A percentile compares a stretch with the other conserved stretches of the same genome.
Evolutionary conservation across 1,284 basidiomycete genomes (phyloP).

Genomic region (Leucoagaricus sp.): DNA sequence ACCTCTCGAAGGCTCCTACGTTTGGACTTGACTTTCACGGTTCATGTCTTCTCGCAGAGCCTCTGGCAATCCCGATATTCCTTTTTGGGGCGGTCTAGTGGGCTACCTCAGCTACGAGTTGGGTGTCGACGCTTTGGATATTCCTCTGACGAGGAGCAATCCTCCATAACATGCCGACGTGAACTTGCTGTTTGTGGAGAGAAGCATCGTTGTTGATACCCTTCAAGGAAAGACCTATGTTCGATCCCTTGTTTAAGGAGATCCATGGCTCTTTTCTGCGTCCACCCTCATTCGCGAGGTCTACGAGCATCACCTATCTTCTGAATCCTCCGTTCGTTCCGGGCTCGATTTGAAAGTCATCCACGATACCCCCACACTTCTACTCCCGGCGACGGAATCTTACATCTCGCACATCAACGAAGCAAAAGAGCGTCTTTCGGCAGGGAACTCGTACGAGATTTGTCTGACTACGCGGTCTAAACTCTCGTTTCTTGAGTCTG

Average conservation of each 20-base stretch:
- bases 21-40: no score
- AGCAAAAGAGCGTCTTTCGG: constrained; percentile 76
- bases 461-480: constrained; percentile 69
- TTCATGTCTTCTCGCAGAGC: no score
- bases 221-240: no score
- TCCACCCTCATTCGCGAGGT: no score
- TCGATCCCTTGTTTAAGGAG: no score
- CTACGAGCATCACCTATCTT: no score
- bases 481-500: no score
- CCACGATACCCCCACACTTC: no score
- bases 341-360: no score
- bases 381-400: no score
- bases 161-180: constrained; percentile 59
- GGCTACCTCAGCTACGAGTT: constrained; percentile 77
- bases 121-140: constrained; percentile 39
- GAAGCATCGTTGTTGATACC: constrained; percentile 74
- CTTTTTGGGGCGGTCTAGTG: constrained; percentile 80
- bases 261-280: no score
- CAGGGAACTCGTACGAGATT: constrained; percentile 95
- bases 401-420: constrained; percentile 77
- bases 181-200: constrained; percentile 73
- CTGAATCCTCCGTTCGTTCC: no score
- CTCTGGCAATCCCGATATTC: constrained; percentile 52
- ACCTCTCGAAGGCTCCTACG: constrained; percentile 47
- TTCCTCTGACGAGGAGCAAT: constrained; percentile 20